A percentile compares a stretch with the other conserved stretches of the same genome.
Conservation (phyloP, 169 alveolate genomes). For the Plasmodium gallinaceum region DNA sequence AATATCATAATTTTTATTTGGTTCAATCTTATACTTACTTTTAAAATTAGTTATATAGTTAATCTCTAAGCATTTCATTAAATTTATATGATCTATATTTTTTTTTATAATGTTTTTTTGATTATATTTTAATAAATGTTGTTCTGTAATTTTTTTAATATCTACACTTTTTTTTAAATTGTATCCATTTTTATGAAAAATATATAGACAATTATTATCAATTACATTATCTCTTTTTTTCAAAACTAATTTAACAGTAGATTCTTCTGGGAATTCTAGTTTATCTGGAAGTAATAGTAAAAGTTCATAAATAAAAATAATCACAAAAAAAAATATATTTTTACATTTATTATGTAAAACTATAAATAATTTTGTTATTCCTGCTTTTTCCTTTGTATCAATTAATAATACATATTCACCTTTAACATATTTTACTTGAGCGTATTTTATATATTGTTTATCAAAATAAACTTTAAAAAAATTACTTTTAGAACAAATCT, state of each 20-base stretch:
- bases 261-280: conserved; percentile 26
- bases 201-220: neutral
- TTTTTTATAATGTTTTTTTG: conserved; percentile 1
- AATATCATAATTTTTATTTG: conserved; percentile 45
- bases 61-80: conserved; percentile 6
- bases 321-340: conserved; percentile 15
- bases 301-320: conserved; percentile 29
- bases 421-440: conserved; percentile 14
- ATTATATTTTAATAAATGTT: neutral
- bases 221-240: neutral
- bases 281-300: conserved; percentile 29
- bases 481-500: conserved; percentile 16
- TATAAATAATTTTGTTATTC: conserved; percentile 26
- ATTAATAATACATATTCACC: conserved; percentile 19
- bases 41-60: conserved; percentile 20
- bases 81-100: neutral
- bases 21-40: conserved; percentile 25
- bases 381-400: conserved; percentile 21
- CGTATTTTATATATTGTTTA: conserved; percentile 22
- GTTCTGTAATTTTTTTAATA: neutral
- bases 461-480: conserved; percentile 40
- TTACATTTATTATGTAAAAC: conserved; percentile 34
- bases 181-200: neutral
- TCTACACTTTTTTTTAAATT: neutral
- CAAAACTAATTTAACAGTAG: conserved; percentile 19